These are phyloP conservation scores for Podila epicladia DNA, from an alignment of 192 early-diverging fungal genomes.

Conservation along the genomic window DNA sequence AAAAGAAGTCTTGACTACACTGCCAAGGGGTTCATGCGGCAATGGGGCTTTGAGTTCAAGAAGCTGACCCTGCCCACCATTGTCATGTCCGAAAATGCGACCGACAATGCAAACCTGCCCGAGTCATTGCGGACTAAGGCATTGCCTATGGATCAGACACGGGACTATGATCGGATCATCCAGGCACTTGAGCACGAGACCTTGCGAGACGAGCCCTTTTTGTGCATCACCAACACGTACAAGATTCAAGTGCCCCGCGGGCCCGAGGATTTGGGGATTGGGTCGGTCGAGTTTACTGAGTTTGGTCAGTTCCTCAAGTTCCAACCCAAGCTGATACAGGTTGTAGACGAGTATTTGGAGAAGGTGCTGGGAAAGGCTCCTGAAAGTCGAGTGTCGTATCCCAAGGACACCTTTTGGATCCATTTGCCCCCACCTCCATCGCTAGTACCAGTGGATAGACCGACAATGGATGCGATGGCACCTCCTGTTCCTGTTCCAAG, in stretches of 20 bases:
- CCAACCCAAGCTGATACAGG: not conserved
- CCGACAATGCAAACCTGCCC: too few relatives aligned
- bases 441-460: too few relatives aligned
- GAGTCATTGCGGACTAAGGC: too few relatives aligned
- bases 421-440: not conserved
- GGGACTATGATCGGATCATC: not conserved
- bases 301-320: constrained; percentile 7
- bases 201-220: not conserved
- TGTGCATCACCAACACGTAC: constrained; percentile 13
- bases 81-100: not conserved
- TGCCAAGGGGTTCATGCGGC: constrained; percentile 10
- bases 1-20: constrained; percentile 10
- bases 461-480: not conserved
- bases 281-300: constrained; percentile 8
- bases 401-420: constrained; percentile 14
- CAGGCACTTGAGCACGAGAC: not conserved
- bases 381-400: not conserved
- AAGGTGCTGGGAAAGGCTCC: not conserved
- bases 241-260: constrained; percentile 1
- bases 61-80: not conserved
- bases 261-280: not conserved
- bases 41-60: constrained; percentile 16
- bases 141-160: too few relatives aligned
- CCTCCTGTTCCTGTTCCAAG: too few relatives aligned
- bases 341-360: constrained; percentile 4